Conservation (phyloP, 2,329 filamentous ascomycete species). For the Exserohilum rostratum region DNA sequence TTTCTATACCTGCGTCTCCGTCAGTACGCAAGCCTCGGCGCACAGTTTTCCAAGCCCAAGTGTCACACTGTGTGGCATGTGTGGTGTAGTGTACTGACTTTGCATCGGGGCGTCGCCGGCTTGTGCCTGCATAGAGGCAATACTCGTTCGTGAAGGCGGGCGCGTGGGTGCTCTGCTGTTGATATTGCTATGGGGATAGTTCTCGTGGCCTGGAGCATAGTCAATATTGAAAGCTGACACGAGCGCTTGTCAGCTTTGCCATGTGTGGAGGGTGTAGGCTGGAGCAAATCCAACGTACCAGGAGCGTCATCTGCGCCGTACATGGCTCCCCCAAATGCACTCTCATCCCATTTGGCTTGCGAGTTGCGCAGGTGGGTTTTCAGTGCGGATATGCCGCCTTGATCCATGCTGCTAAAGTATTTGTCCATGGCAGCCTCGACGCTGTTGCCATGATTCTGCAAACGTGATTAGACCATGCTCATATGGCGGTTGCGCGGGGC, state of each 20-base stretch:
- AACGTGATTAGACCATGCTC: conserved; percentile 2
- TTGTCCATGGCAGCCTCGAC: conserved; percentile 33
- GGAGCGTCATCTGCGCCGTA: conserved; percentile 38
- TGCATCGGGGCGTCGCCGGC: conserved; percentile 41
- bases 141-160: conserved; percentile 44
- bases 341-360: conserved; percentile 40
- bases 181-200: conserved; percentile 39
- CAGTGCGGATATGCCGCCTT: conserved; percentile 20
- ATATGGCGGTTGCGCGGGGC: background rate
- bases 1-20: conserved; percentile 37
- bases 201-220: conserved; percentile 37
- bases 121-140: conserved; percentile 36
- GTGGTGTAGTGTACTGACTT: conserved; percentile 30
- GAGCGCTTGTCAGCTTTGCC: conserved; percentile 22
- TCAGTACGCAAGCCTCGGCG: conserved; percentile 17
- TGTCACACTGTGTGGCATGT: too few species aligned
- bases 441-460: conserved; percentile 34
- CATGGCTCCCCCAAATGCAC: conserved; percentile 37
- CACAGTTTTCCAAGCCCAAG: background rate
- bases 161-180: conserved; percentile 45
- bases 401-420: conserved; percentile 22
- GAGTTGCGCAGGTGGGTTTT: conserved; percentile 29
- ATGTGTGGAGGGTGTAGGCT: background rate
- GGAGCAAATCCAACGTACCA: conserved; percentile 31
- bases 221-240: conserved; percentile 45